These are phyloP conservation scores for Viola odorata DNA, from an alignment of 345 rosid genomes.

Conservation along the genomic window DNA sequence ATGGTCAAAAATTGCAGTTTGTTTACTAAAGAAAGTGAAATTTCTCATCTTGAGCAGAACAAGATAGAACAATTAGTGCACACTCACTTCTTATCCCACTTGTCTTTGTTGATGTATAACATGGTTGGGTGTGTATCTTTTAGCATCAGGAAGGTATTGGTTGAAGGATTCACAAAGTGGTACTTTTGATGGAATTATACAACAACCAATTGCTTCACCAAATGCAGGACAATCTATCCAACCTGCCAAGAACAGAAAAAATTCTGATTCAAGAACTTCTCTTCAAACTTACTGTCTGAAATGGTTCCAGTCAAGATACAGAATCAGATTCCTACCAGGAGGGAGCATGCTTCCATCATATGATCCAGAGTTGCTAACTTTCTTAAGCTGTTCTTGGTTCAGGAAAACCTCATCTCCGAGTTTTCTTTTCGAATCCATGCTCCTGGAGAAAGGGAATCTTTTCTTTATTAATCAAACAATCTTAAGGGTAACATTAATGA, in stretches of 20 bases:
- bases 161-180: constrained; percentile 79
- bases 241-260: constrained; percentile 33
- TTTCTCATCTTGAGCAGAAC: too few species aligned
- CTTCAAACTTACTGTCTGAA: background rate
- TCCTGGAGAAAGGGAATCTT: too few species aligned
- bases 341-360: constrained; percentile 10
- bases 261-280: too few species aligned
- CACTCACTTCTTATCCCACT: constrained; percentile 64
- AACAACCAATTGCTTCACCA: constrained; percentile 60
- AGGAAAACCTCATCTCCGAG: background rate
- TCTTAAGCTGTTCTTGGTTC: background rate
- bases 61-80: too few species aligned
- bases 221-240: constrained; percentile 83
- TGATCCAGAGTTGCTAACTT: background rate
- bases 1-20: constrained; percentile 21
- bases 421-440: too few species aligned
- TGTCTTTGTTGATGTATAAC: constrained; percentile 71
- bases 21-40: background rate
- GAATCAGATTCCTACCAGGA: background rate
- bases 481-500: too few species aligned
- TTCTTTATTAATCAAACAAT: too few species aligned
- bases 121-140: constrained; percentile 93
- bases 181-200: constrained; percentile 87
- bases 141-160: constrained; percentile 51
- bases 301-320: background rate